phyloP scores from a whole-genome alignment of 139 green algal species.

The Edaphochlamys debaryana region DNA sequence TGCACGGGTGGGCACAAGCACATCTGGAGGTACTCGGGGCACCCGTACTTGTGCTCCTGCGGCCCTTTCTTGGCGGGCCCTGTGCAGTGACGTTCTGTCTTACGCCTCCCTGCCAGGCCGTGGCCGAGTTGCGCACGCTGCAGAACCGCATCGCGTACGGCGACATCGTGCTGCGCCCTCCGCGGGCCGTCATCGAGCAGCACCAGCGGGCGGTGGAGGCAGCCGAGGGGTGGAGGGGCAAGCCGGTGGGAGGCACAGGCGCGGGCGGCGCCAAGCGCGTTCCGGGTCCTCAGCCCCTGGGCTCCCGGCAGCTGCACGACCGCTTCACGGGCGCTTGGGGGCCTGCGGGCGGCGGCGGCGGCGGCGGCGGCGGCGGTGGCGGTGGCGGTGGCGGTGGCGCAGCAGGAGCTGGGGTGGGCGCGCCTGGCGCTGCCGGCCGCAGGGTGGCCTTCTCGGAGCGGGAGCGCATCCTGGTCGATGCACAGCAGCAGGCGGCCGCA shows the following conservation, averaged over 20 bases:
- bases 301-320: not conserved
- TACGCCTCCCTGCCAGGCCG: not conserved
- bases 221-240: not conserved
- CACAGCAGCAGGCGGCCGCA: not conserved
- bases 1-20: too few species aligned
- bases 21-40: too few species aligned
- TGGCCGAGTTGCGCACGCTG: slow-evolving; percentile 8
- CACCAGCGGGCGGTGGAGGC: too few species aligned
- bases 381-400: not conserved
- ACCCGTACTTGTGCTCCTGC: too few species aligned
- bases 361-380: not conserved
- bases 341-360: not conserved
- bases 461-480: not conserved
- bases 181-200: not conserved
- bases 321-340: not conserved
- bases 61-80: too few species aligned
- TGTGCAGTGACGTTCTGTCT: not conserved
- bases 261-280: not conserved
- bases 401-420: not conserved
- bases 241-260: not conserved
- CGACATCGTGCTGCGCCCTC: slow-evolving; percentile 21
- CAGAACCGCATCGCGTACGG: slow-evolving; percentile 17
- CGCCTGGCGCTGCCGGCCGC: not conserved
- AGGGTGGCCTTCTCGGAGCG: not conserved
- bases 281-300: not conserved